Conservation (phyloP, 306 rosid genomes). For the Prunus armeniaca region DNA sequence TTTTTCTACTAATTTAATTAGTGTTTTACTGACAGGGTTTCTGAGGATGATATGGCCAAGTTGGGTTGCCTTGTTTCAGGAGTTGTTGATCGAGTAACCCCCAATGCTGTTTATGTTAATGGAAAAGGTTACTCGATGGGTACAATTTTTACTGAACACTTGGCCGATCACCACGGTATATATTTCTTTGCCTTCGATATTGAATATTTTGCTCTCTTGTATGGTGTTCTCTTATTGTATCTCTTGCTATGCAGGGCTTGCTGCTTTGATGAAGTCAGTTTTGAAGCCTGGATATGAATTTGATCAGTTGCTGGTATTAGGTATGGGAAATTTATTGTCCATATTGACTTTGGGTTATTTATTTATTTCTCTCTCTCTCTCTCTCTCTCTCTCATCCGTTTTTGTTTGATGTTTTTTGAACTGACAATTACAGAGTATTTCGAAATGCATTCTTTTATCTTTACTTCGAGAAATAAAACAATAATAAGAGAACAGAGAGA, state of each 20-base stretch:
- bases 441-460: background rate
- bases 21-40: slow-evolving; percentile 56
- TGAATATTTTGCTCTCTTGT: slow-evolving; percentile 12
- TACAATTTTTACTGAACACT: slow-evolving; percentile 67
- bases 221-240: slow-evolving; percentile 12
- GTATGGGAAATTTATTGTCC: slow-evolving; percentile 33
- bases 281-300: slow-evolving; percentile 86
- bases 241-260: slow-evolving; percentile 56
- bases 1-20: slow-evolving; percentile 16
- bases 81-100: slow-evolving; percentile 68
- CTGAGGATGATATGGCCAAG: slow-evolving; percentile 60
- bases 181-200: background rate
- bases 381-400: background rate
- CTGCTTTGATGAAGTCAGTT: slow-evolving; percentile 56
- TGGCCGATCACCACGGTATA: slow-evolving; percentile 91
- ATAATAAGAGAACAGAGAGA: background rate
- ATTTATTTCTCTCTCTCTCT: background rate
- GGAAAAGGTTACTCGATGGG: slow-evolving; percentile 66
- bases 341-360: background rate
- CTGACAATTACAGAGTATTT: background rate
- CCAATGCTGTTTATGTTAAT: slow-evolving; percentile 59
- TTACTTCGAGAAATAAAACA: background rate
- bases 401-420: background rate
- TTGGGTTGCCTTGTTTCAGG: slow-evolving; percentile 79
- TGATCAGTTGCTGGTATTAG: slow-evolving; percentile 77